Evolutionary conservation across 176 grass and related monocot genomes (phyloP), one percentile per base, ranked within the genome.

Genomic region (Guadua angustifolia): DNA sequence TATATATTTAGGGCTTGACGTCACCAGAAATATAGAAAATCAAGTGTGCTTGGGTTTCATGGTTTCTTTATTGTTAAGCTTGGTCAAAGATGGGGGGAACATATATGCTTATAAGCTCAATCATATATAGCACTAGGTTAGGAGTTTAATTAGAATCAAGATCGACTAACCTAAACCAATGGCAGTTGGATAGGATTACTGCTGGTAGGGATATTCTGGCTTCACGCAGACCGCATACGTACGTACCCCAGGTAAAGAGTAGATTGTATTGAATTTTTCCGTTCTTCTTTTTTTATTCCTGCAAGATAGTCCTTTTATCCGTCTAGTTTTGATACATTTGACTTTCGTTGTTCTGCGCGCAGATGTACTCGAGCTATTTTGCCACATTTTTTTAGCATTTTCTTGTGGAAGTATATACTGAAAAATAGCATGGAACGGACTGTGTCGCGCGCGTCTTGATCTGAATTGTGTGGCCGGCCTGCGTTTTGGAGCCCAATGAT

Each of bases 21-120:
- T 57, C 50, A 55, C 79, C 15, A 26, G 11, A 72, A 72, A 73
- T 6, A 25, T 38, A 26, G n/a, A 64, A 66, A 45, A 75, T 52
- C 7, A 47, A 74, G 24, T 40, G 25, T 64, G 59, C 29, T 53
- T 85, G 70, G 16, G 33, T 59, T 33, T 29, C 3, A 44, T 55
- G 49, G 42, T 60, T 89, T 85, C 52, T 81, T 89, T 33, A 46
- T 35, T n/a, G n/a, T n/a, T 70, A 70, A 76, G 32, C 55, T 85
- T 77, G 62, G 78, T 85, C 69, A 75, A 69, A 32, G 71, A 14
- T 65, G 45, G 19, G 61, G 51, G 67, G 73, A 26, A 57, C 43
- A 68, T 55, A 68, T 55, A 39, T 70, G 35, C 74, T 79, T 56
- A 79, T 66, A 80, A 74, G 82, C 38, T 50, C 75, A 73, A 79